These are phyloP conservation scores for Prasinococcaceae sp. DNA, from an alignment of 139 green algal species.

Conservation along the genomic window DNA sequence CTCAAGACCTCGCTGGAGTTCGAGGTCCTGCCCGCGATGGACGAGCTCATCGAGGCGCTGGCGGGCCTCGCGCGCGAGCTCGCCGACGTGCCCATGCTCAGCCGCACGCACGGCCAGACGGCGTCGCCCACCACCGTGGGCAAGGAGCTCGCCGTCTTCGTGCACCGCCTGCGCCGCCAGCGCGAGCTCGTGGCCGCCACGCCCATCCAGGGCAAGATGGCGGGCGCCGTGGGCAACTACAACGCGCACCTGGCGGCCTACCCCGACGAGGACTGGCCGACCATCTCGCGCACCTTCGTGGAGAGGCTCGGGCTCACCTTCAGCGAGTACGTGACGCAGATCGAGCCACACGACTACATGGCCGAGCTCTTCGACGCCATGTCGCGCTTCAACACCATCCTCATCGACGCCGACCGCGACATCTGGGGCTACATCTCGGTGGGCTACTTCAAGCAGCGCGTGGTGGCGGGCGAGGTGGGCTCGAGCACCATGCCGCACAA, in stretches of 20 bases:
- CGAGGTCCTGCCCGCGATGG: constrained; percentile 40
- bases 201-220: constrained; percentile 78
- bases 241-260: constrained; percentile 94
- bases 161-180: constrained; percentile 62
- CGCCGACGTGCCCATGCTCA: constrained; percentile 85
- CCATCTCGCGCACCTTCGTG: constrained; percentile 63
- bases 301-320: constrained; percentile 46
- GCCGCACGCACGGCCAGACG: constrained; percentile 91
- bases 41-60: constrained; percentile 59
- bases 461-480: constrained; percentile 67
- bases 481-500: constrained; percentile 97
- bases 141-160: constrained; percentile 96
- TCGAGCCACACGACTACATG: constrained; percentile 99
- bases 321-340: constrained; percentile 83
- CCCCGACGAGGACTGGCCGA: constrained; percentile 80
- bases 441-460: constrained; percentile 84
- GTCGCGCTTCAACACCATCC: constrained; percentile 87
- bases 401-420: constrained; percentile 95
- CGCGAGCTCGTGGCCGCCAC: constrained; percentile 43
- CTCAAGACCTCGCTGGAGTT: constrained; percentile 64
- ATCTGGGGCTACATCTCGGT: constrained; percentile 97
- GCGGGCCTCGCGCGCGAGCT: constrained; percentile 49
- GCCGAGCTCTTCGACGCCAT: constrained; percentile 80
- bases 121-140: constrained; percentile 93
- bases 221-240: constrained; percentile 97